Base-by-base conservation (phyloP, 2,329 filamentous ascomycete species). In the Aspergillus flavus region DNA sequence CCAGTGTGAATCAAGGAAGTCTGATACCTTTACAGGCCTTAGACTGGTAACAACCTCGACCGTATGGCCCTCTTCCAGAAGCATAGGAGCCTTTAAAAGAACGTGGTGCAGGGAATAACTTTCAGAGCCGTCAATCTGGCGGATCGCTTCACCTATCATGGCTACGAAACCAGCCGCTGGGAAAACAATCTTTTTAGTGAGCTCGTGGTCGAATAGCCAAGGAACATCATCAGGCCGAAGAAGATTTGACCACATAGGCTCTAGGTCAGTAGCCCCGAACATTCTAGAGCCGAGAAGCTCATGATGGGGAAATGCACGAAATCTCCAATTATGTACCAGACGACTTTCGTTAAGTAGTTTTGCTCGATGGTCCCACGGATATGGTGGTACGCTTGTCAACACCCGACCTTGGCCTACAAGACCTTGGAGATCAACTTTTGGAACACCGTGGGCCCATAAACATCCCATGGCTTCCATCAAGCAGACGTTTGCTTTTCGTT, bases 81-180 rank as follows among this genome's bases (percentile, higher is more conserved):
- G 57, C 10, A 74, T 19, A n/a, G 39, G 62, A 21, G 21, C 32
- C 9, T 10, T 21, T 19, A 65, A 57, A 7, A 46, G 26, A 64
- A n/a, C 10, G 10, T 46, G 26, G 3, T 56, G 59, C 4, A 64
- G 7, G 5, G 58, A 61, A 30, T 50, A 23, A 4, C 56, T 48
- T 21, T 14, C 5, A 11, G 19, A 21, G 14, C 53, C 58, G 2
- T 41, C 28, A 9, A 63, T 14, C 28, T 63, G 61, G n/a, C 58
- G 53, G 28, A 61, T 53, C 4, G 61, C 61, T 43, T 83, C 81
- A 1, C 78, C 76, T 2, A 75, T 78, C 73, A 84, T 81, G 9
- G 75, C 71, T 1, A 84, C 59, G 61, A 80, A 83, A 0, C 74
- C 81, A 0, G 82, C 78, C 2, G 67, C 75, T 0, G 83, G 83